A percentile compares a stretch with the other conserved stretches of the same genome.
Conservation (phyloP, 768 basidiomycete genomes). For the Auricularia heimuer region DNA sequence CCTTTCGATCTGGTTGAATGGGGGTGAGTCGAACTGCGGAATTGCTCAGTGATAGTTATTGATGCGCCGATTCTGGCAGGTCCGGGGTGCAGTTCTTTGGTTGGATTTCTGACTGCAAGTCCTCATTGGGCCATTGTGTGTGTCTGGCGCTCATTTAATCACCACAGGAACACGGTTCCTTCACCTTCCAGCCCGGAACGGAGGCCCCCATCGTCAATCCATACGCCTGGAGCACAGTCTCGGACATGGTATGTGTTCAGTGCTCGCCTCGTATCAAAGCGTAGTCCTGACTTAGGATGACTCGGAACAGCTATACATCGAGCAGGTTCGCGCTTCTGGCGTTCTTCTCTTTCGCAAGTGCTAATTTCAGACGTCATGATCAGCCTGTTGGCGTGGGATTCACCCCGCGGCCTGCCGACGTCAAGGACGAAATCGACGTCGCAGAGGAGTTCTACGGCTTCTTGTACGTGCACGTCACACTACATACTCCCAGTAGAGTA, state of each 20-base stretch:
- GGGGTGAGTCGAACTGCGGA: background rate
- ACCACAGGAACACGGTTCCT: constrained; percentile 7
- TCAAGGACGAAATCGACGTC: constrained; percentile 6
- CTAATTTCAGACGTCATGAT: too few relatives aligned
- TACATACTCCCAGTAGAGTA: too few relatives aligned
- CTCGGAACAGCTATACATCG: constrained; percentile 1
- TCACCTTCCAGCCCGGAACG: constrained; percentile 9
- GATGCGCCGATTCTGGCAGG: background rate
- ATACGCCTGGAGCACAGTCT: constrained; percentile 5
- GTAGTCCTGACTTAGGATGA: background rate
- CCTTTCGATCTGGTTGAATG: constrained; percentile 5
- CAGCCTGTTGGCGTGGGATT: constrained; percentile 6
- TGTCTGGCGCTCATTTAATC: too few relatives aligned
- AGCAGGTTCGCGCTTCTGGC: background rate
- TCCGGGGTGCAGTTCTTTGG: background rate
- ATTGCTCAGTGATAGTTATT: background rate
- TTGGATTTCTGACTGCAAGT: background rate
- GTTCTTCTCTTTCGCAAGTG: background rate
- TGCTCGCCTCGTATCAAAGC: background rate
- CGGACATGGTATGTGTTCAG: constrained; percentile 2
- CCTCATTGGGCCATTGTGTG: too few relatives aligned
- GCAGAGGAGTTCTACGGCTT: constrained; percentile 12
- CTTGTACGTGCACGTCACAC: background rate
- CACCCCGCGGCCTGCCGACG: background rate
- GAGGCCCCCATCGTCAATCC: constrained; percentile 3